Conservation (phyloP, 805 yeast genomes). For the Torulaspora delbrueckii region DNA sequence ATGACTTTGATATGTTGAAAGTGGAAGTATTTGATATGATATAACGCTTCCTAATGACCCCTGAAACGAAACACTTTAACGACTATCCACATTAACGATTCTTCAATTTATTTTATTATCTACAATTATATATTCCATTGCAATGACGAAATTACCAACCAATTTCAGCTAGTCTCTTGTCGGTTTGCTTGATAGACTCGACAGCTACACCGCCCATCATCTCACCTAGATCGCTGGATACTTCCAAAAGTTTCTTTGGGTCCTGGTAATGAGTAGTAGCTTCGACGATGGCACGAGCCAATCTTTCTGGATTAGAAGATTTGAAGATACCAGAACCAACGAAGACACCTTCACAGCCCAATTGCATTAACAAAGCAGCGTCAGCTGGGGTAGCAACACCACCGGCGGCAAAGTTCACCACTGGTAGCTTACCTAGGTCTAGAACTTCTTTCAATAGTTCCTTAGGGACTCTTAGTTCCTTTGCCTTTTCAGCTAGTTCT, state of each 20-base stretch:
- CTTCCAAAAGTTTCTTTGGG: constrained; percentile 54
- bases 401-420: constrained; percentile 84
- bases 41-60: constrained; percentile 10
- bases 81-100: constrained; percentile 1
- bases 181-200: constrained; percentile 39
- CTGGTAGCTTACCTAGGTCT: constrained; percentile 61
- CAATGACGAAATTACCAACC: constrained; percentile 42
- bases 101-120: not conserved
- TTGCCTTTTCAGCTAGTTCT: constrained; percentile 49
- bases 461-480: constrained; percentile 54
- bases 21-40: constrained; percentile 18
- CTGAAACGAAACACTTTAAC: constrained; percentile 5
- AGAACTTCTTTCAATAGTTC: constrained; percentile 43
- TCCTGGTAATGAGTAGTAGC: constrained; percentile 70
- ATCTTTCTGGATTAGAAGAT: constrained; percentile 63
- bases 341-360: constrained; percentile 75
- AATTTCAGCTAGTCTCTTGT: constrained; percentile 39
- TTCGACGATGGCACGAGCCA: constrained; percentile 74
- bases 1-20: constrained; percentile 18
- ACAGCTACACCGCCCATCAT: constrained; percentile 71
- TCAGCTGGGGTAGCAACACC: constrained; percentile 87
- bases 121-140: constrained; percentile 3
- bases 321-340: constrained; percentile 79
- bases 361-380: constrained; percentile 78
- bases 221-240: constrained; percentile 66